Evolutionary conservation across 2,329 filamentous ascomycete species (phyloP), one percentile per base, ranked within the genome.

Genomic region (Paraphoma chrysanthemicola): DNA sequence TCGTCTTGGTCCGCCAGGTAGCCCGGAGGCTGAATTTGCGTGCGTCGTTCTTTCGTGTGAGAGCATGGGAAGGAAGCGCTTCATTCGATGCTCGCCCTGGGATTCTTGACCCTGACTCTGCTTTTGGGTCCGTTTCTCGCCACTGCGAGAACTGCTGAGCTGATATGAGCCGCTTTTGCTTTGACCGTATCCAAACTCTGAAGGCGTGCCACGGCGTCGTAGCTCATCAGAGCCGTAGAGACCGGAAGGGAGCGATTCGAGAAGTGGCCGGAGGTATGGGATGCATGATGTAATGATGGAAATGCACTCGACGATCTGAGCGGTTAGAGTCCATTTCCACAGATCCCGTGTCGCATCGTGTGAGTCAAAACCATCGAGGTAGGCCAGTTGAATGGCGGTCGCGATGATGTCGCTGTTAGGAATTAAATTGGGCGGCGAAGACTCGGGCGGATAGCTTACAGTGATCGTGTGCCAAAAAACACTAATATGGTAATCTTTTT

Each of bases 251-350:
- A 74, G 57, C 1, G 70, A 66, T 43, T 75, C 72, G 2, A 75
- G 59, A 3, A 76, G 66, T n/a, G 73, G 73, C 4, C 72, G 71
- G 8, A 76, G 66, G 41, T 76, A 75, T 0, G 73, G 73, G 2
- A 76, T 64, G 46, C 72, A 76, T 17, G 72, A 73, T 29, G 73
- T 75, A 39, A 76, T 56, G 18, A 76, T 74, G 0, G 72, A 75
- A 36, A 74, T 70, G 57, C 71, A 75, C 57, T 73, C 64, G 18
- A 75, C 67, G 41, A 75, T 63, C 38, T 75, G 73, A 6, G 72
- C 67, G 14, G 69, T 51, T 2, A 76, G 63, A 12, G 71, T 74
- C 73, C 72, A 75, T 49, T 72, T 74, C 72, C 72, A 76, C 1
- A 75, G 59, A 29, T 67, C 62, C 48, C 56, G 63, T 12, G 73